Conservation (phyloP, 2,329 filamentous ascomycete species). For the Monosporascus sp. region DNA sequence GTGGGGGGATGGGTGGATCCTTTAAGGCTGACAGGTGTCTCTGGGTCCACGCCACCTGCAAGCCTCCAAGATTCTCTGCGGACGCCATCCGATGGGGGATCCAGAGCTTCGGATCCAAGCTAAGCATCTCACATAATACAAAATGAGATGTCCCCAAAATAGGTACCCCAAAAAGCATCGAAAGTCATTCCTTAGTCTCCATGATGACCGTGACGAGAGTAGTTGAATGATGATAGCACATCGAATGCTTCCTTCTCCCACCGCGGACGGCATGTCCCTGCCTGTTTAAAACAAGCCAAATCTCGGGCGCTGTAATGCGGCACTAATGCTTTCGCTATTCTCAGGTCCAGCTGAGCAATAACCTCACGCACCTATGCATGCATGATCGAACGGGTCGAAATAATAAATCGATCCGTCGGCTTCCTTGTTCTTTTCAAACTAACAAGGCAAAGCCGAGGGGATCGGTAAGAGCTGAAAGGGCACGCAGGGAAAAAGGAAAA, state of each 20-base stretch:
- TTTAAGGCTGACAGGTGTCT: not conserved
- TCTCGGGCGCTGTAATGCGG: not conserved
- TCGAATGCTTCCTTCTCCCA: not conserved
- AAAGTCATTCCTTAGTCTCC: not conserved
- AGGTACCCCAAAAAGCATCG: not conserved
- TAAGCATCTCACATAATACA: not conserved
- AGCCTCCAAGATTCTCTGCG: not conserved
- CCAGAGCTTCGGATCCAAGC: not conserved
- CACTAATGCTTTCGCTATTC: not conserved
- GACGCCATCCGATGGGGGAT: conserved; percentile 1
- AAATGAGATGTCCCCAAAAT: not conserved
- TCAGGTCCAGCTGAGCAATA: not conserved
- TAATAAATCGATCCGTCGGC: not conserved
- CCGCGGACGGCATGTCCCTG: not conserved
- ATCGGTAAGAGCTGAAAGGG: not conserved
- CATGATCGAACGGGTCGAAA: not conserved
- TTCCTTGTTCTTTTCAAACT: not conserved
- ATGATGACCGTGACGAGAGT: not conserved
- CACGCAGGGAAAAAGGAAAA: not conserved
- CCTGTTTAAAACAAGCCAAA: not conserved
- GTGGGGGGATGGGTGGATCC: not conserved
- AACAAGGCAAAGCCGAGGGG: not conserved
- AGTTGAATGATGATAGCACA: not conserved
- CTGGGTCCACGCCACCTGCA: not conserved
- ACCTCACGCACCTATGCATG: not conserved